A percentile compares a stretch with the other conserved stretches of the same genome.
Evolutionary conservation across 2,329 filamentous ascomycete species (phyloP).

Genomic region (Phyllosticta citribraziliensis): DNA sequence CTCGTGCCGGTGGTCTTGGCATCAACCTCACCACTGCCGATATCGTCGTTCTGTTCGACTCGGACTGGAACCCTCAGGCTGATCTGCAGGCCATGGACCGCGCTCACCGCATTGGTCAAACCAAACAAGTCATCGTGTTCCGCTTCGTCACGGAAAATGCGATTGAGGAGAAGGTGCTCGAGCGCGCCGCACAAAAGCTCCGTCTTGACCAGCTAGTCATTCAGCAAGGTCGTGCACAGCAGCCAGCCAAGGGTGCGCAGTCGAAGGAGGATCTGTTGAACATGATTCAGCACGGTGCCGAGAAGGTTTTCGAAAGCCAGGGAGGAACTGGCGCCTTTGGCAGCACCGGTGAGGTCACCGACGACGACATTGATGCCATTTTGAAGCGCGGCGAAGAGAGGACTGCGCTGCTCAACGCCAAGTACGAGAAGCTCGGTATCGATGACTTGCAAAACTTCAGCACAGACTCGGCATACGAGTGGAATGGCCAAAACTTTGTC

Average conservation of each 20-base stretch:
- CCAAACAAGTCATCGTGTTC: slow-evolving; percentile 94
- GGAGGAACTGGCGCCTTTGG: slow-evolving; percentile 52
- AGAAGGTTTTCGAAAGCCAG: slow-evolving; percentile 76
- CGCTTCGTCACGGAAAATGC: slow-evolving; percentile 96
- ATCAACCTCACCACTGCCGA: slow-evolving; percentile 95
- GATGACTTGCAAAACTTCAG: slow-evolving; percentile 97
- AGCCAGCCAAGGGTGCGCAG: slow-evolving; percentile 78
- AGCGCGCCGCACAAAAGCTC: slow-evolving; percentile 92
- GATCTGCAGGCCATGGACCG: slow-evolving; percentile 99
- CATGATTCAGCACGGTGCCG: slow-evolving; percentile 99
- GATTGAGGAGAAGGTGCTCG: slow-evolving; percentile 95
- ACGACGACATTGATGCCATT: slow-evolving; percentile 86
- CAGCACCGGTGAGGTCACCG: slow-evolving; percentile 55
- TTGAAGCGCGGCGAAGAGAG: slow-evolving; percentile 77
- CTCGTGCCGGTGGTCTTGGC: slow-evolving; percentile 86
- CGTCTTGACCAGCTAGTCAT: slow-evolving; percentile 96
- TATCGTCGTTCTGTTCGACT: slow-evolving; percentile 93
- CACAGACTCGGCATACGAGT: slow-evolving; percentile 94
- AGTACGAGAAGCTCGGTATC: slow-evolving; percentile 93
- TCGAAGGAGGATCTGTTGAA: slow-evolving; percentile 93
- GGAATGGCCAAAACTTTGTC: slow-evolving; percentile 96
- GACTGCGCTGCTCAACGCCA: slow-evolving; percentile 81
- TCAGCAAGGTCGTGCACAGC: slow-evolving; percentile 89
- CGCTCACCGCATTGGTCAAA: slow-evolving; percentile 96
- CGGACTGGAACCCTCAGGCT: slow-evolving; percentile 97